Conservation (phyloP, 2,329 filamentous ascomycete species). For the Didymella sp. region DNA sequence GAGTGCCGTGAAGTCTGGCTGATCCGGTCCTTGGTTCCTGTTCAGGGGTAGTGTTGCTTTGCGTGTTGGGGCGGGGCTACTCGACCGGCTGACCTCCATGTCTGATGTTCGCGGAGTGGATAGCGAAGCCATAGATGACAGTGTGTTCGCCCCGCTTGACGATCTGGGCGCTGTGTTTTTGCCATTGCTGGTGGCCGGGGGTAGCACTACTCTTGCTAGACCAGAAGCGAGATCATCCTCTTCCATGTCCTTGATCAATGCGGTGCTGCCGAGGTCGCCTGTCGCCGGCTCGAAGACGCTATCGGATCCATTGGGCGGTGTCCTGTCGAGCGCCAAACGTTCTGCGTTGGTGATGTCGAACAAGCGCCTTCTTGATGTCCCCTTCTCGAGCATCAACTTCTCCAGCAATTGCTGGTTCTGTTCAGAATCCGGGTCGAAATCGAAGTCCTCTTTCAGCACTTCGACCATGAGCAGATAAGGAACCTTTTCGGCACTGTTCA, state of each 20-base stretch:
- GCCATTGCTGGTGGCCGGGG: conserved; percentile 29
- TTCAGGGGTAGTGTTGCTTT: conserved; percentile 66
- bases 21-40: conserved; percentile 64
- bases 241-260: conserved; percentile 66
- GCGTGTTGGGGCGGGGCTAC: conserved; percentile 67
- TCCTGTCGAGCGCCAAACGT: conserved; percentile 53
- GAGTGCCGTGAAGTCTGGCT: conserved; percentile 80
- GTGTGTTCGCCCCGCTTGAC: conserved; percentile 67
- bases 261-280: conserved; percentile 78
- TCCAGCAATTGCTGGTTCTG: conserved; percentile 73
- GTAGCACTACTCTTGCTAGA: conserved; percentile 40
- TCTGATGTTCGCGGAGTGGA: conserved; percentile 73
- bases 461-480: conserved; percentile 87
- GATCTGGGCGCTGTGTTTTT: conserved; percentile 58
- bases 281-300: conserved; percentile 85
- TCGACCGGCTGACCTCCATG: conserved; percentile 71
- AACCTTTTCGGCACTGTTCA: conserved; percentile 87
- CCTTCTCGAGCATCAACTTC: conserved; percentile 71
- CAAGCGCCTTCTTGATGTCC: conserved; percentile 59
- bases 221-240: conserved; percentile 51
- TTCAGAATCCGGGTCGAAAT: conserved; percentile 76
- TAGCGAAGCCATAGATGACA: conserved; percentile 66
- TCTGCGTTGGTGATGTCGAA: conserved; percentile 69
- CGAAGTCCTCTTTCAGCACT: conserved; percentile 80
- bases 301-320: conserved; percentile 60